Evolutionary conservation across 805 yeast species (phyloP).

Genomic region (Yarrowia divulgata): DNA sequence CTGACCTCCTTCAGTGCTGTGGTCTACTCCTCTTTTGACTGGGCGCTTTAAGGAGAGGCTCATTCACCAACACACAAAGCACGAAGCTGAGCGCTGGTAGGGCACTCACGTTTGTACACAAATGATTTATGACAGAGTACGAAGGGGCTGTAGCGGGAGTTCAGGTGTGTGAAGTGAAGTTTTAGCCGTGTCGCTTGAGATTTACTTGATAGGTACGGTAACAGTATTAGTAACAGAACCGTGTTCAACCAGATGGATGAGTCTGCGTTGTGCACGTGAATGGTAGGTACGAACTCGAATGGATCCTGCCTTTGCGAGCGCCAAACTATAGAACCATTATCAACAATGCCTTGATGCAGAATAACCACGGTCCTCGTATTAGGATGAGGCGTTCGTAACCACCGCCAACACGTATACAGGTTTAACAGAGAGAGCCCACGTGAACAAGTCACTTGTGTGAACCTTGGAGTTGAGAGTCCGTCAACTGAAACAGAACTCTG

Average conservation of each 20-base stretch:
- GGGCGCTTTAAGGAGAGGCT: constrained; percentile 34
- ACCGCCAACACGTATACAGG: background rate
- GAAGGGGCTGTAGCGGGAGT: too few relatives aligned
- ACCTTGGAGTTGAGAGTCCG: background rate
- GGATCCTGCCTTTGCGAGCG: too few relatives aligned
- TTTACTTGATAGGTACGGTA: too few relatives aligned
- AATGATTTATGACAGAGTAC: constrained; percentile 5
- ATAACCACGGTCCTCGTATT: too few relatives aligned
- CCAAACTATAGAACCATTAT: too few relatives aligned
- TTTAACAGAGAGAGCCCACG: constrained; percentile 8
- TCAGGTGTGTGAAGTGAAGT: too few relatives aligned
- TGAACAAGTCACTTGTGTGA: background rate
- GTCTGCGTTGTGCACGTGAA: too few relatives aligned
- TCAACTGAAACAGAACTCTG: background rate
- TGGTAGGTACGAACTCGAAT: too few relatives aligned
- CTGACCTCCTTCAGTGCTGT: constrained; percentile 89
- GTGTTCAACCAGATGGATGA: too few relatives aligned
- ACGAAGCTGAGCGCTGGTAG: background rate
- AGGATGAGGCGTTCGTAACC: too few relatives aligned
- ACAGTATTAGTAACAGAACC: too few relatives aligned
- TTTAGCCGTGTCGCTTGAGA: too few relatives aligned
- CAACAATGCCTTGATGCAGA: background rate
- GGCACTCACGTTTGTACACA: background rate
- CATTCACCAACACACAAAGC: background rate
- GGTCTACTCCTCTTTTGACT: constrained; percentile 77